Evolutionary conservation across 805 yeast species (phyloP).

Genomic region (Saturnispora dispora): DNA sequence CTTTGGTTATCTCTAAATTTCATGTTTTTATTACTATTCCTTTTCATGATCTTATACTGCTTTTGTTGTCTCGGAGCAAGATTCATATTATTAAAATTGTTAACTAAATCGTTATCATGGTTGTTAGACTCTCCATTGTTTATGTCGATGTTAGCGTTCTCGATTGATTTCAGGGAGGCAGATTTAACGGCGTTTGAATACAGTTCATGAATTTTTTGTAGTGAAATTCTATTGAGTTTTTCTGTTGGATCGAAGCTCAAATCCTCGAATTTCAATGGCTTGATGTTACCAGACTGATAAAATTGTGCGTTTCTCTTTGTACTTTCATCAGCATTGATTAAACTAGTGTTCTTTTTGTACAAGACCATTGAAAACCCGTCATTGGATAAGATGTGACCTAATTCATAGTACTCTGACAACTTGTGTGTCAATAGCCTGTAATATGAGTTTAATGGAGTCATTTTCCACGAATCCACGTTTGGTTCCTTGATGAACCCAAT

Average conservation of each 20-base stretch:
- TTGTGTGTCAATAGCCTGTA: conserved; percentile 61
- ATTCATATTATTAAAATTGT: neutral
- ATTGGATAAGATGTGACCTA: conserved; percentile 48
- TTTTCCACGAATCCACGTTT: conserved; percentile 32
- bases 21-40: conserved; percentile 8
- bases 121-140: neutral
- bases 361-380: conserved; percentile 41
- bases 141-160: neutral
- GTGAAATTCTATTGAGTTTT: conserved; percentile 25
- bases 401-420: conserved; percentile 54
- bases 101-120: neutral
- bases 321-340: conserved; percentile 29
- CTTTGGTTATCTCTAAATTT: neutral
- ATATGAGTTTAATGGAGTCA: conserved; percentile 57
- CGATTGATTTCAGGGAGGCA: neutral
- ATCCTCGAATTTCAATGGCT: conserved; percentile 25
- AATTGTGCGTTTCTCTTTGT: conserved; percentile 24
- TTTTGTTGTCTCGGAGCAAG: neutral
- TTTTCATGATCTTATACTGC: conserved; percentile 1
- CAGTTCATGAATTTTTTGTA: conserved; percentile 20
- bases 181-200: conserved; percentile 11
- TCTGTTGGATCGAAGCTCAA: conserved; percentile 26
- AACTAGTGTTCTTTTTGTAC: conserved; percentile 30
- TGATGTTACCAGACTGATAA: conserved; percentile 26
- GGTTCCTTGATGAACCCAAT: conserved; percentile 35